These are phyloP conservation scores for Umbelopsis ramanniana DNA, from an alignment of 192 early-diverging fungal species.

Conservation along the genomic window DNA sequence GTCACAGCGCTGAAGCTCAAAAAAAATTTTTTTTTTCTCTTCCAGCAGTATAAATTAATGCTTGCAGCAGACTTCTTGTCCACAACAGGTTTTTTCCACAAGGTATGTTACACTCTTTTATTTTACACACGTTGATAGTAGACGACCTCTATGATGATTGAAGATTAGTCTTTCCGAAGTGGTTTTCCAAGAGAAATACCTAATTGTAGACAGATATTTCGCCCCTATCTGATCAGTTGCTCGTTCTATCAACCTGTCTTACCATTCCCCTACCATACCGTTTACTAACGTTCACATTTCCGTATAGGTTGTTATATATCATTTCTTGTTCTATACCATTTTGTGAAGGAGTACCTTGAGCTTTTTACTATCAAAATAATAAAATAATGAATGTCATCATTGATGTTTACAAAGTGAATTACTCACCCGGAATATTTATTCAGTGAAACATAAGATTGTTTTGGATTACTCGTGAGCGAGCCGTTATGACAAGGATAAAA, in stretches of 20 bases:
- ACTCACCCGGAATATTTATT: too few species aligned
- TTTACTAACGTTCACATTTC: not conserved
- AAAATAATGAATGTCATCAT: too few species aligned
- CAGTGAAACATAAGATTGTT: too few species aligned
- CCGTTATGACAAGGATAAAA: too few species aligned
- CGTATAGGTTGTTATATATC: not conserved
- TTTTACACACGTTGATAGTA: not conserved
- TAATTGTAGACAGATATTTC: conserved; percentile 15
- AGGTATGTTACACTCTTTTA: conserved; percentile 1
- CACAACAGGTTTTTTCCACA: not conserved
- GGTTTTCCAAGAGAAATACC: conserved; percentile 6
- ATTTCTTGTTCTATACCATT: too few species aligned
- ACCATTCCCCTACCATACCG: not conserved
- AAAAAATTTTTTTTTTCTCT: conserved; percentile 4
- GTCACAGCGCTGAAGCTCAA: not conserved
- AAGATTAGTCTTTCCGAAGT: conserved; percentile 23
- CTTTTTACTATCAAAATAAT: too few species aligned
- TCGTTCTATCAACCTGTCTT: not conserved
- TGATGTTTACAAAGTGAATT: too few species aligned
- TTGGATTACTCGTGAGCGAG: too few species aligned
- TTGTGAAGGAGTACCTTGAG: too few species aligned
- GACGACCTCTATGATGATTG: conserved; percentile 9
- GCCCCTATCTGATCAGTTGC: conserved; percentile 22
- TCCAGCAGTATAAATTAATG: not conserved
- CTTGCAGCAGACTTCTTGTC: not conserved